Evolutionary conservation across 2,329 filamentous ascomycete species (phyloP).

Genomic region (Claviceps arundinis): DNA sequence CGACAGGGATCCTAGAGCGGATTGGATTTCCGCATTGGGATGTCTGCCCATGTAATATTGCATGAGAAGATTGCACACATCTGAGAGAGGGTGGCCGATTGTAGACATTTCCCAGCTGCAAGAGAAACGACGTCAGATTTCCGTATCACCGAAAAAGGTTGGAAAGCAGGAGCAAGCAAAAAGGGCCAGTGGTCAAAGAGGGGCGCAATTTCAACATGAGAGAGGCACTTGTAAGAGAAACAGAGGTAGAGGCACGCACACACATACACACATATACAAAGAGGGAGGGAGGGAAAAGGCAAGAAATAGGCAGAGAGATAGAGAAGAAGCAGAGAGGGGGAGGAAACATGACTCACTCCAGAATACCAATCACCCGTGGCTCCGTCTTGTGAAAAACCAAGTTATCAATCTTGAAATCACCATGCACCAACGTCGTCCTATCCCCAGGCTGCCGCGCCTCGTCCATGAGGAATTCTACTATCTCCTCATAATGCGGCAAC

Average conservation of each 20-base stretch:
- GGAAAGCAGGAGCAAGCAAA: neutral
- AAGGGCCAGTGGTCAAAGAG: too few species aligned
- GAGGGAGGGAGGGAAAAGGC: neutral
- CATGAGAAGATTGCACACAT: constrained; percentile 63
- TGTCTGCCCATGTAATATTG: constrained; percentile 25
- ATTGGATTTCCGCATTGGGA: constrained; percentile 12
- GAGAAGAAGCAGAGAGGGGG: neutral
- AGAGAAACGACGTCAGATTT: neutral
- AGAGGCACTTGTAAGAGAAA: too few species aligned
- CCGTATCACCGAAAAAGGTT: neutral
- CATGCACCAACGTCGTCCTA: constrained; percentile 69
- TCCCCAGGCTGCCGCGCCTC: constrained; percentile 60
- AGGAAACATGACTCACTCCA: constrained; percentile 47
- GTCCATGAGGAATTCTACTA: constrained; percentile 66
- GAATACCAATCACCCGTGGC: constrained; percentile 75
- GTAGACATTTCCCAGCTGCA: constrained; percentile 91
- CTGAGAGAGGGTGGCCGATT: constrained; percentile 86
- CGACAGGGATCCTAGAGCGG: constrained; percentile 42
- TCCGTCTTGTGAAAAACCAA: constrained; percentile 82
- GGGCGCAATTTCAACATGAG: too few species aligned
- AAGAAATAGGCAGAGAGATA: neutral
- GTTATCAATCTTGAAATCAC: constrained; percentile 94
- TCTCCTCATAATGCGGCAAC: constrained; percentile 71
- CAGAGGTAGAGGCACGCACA: too few species aligned
- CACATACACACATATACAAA: neutral